Percentiles rank a stretch among this genome's conserved stretches.
Evolutionary conservation across 1,139 yeast species (phyloP).

Genomic region (Magnusiomyces paraingens): DNA sequence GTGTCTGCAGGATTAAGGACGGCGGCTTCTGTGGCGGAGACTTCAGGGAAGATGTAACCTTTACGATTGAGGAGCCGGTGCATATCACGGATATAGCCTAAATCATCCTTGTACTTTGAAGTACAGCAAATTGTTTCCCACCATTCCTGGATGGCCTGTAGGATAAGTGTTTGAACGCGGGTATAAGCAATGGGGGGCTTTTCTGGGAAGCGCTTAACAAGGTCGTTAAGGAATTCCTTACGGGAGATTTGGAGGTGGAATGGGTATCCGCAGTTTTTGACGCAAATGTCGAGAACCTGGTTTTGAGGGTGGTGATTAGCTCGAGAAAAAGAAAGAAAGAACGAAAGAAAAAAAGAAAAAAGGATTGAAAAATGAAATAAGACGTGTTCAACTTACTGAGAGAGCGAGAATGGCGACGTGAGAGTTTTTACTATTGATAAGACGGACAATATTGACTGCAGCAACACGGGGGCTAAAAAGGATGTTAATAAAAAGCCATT

Average conservation of each 20-base stretch:
- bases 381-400: constrained; percentile 28
- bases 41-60: constrained; percentile 88
- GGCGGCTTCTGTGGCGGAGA: constrained; percentile 84
- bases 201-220: constrained; percentile 91
- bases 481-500: background rate
- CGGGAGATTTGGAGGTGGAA: constrained; percentile 91
- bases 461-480: constrained; percentile 70
- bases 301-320: background rate
- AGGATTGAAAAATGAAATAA: too few species aligned
- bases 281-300: constrained; percentile 70
- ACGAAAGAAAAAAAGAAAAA: background rate
- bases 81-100: constrained; percentile 92
- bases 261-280: constrained; percentile 96
- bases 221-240: constrained; percentile 87
- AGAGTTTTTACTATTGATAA: constrained; percentile 76
- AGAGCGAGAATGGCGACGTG: constrained; percentile 63
- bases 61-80: constrained; percentile 81
- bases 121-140: constrained; percentile 90
- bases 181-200: constrained; percentile 85
- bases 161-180: constrained; percentile 72
- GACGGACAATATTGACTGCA: constrained; percentile 78
- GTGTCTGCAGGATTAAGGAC: constrained; percentile 90
- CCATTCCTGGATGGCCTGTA: constrained; percentile 96
- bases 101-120: constrained; percentile 82
- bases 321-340: background rate